Base-by-base conservation (phyloP, 129 eudicot species). In the Apium graveolens region DNA sequence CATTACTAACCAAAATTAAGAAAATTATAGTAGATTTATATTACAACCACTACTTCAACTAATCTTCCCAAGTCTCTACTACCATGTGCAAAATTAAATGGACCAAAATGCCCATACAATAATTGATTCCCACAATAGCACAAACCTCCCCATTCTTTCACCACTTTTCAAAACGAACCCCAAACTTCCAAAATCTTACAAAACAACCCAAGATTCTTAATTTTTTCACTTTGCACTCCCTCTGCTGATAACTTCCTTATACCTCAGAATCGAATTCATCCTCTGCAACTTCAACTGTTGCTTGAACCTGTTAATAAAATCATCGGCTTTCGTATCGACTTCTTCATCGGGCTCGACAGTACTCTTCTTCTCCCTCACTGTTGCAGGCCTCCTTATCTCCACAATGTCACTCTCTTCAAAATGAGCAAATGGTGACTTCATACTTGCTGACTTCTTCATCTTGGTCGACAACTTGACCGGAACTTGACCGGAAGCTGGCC, bases 271-370 rank as follows among this genome's bases (percentile, higher is more conserved):
- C 8, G 97, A 91, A 27, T 91, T 96, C 82, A 91, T 3, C 89
- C 97, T 88, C 87, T 95, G 99, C 78, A 95, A 76, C 91, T 91
- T 90, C 81, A 95, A 68, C 86, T 95, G 96, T 43, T 90, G 82
- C 95, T 83, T 90, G 66, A 95, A 95, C 80, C 68, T 88, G 90
- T 87, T 88, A 51, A 95, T 95, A 78, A 92, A 95, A 78, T 90
- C 96, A 80, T 95, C 99, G 20, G 99, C 99, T 46, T 78, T 90
- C 0, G 94, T 92, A 75, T 95, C 99, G 9, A 95, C 99, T 78
- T 87, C 98, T 29, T 75, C 85, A 76, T 88, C 98, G 9, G 26
- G 87, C 46, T 85, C 83, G n/a, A n/a, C n/a, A 13, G 76, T 24
- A 17, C 13, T 84, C 76, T 80, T 63, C 87, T 78, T 51, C 87